phyloP scores from a whole-genome alignment of 768 basidiomycete genomes.

The Rhodocollybia butyracea region DNA sequence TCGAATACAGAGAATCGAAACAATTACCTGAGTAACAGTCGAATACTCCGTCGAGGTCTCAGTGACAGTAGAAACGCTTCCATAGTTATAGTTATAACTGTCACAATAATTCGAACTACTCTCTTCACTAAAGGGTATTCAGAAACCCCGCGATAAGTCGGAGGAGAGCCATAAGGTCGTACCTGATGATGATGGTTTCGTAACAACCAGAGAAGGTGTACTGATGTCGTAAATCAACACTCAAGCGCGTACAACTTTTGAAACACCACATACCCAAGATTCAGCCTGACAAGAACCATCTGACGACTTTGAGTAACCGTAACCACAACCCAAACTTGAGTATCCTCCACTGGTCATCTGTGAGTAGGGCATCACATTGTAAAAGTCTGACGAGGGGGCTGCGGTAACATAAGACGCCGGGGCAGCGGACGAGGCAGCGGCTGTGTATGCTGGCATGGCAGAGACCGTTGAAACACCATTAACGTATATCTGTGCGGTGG shows the following conservation, averaged over 20 bases:
- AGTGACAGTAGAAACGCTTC: slow-evolving; percentile 30
- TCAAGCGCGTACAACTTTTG: background rate
- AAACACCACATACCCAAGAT: slow-evolving; percentile 51
- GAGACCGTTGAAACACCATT: slow-evolving; percentile 43
- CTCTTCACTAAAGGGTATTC: slow-evolving; percentile 12
- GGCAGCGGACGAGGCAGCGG: slow-evolving; percentile 18
- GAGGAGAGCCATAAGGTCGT: slow-evolving; percentile 9
- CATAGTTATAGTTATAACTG: slow-evolving; percentile 16
- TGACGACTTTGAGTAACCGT: slow-evolving; percentile 55
- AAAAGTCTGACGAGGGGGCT: slow-evolving; percentile 37
- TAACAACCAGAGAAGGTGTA: slow-evolving; percentile 51
- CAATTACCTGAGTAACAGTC: slow-evolving; percentile 14
- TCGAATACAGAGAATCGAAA: background rate
- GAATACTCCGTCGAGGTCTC: slow-evolving; percentile 15
- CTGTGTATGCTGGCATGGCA: slow-evolving; percentile 18
- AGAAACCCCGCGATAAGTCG: background rate
- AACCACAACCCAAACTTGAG: slow-evolving; percentile 63
- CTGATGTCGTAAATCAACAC: slow-evolving; percentile 25
- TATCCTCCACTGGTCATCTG: slow-evolving; percentile 64
- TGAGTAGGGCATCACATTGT: slow-evolving; percentile 54
- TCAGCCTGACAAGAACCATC: slow-evolving; percentile 53
- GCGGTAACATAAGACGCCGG: slow-evolving; percentile 26
- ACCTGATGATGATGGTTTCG: slow-evolving; percentile 60
- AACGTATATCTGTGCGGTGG: slow-evolving; percentile 51
- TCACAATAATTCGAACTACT: slow-evolving; percentile 17